A percentile compares a stretch with the other conserved stretches of the same genome.
Evolutionary conservation across 2,329 filamentous ascomycete genomes (phyloP).

Genomic region (Chrysoporthe austroafricana): DNA sequence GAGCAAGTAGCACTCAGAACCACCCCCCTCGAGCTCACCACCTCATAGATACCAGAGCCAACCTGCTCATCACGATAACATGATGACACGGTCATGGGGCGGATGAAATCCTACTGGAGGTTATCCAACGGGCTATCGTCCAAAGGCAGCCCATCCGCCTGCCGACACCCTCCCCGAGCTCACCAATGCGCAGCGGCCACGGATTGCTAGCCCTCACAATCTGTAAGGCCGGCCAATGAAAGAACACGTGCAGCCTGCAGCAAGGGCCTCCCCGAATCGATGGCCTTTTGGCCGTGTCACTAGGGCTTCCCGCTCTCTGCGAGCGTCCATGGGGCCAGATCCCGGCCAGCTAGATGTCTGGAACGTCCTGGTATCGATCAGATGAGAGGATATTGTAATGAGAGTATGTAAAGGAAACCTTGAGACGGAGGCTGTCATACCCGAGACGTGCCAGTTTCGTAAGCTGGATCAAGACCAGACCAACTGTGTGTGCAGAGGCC

Average conservation of each 20-base stretch:
- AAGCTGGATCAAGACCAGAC: background rate
- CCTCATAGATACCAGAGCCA: too few species aligned
- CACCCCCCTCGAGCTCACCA: too few species aligned
- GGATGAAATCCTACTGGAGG: too few species aligned
- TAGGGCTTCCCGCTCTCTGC: slow-evolving; percentile 10
- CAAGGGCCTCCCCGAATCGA: slow-evolving; percentile 13
- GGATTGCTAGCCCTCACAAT: background rate
- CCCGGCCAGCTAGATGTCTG: slow-evolving; percentile 3
- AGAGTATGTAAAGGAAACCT: background rate
- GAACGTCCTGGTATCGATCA: background rate
- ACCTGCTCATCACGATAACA: too few species aligned
- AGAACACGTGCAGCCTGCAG: background rate
- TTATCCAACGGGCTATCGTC: too few species aligned
- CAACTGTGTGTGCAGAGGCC: background rate
- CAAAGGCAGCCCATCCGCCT: too few species aligned
- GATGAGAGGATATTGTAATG: background rate
- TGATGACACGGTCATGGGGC: too few species aligned
- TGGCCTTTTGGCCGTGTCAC: slow-evolving; percentile 1
- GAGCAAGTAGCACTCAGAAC: too few species aligned
- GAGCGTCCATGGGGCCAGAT: slow-evolving; percentile 9
- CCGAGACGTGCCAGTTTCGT: background rate
- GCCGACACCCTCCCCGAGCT: background rate
- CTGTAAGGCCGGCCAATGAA: background rate
- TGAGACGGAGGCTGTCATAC: background rate
- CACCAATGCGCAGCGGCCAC: background rate